Conservation (phyloP, 108 stramenopile genomes). For the Aurantiochytrium sp. region DNA sequence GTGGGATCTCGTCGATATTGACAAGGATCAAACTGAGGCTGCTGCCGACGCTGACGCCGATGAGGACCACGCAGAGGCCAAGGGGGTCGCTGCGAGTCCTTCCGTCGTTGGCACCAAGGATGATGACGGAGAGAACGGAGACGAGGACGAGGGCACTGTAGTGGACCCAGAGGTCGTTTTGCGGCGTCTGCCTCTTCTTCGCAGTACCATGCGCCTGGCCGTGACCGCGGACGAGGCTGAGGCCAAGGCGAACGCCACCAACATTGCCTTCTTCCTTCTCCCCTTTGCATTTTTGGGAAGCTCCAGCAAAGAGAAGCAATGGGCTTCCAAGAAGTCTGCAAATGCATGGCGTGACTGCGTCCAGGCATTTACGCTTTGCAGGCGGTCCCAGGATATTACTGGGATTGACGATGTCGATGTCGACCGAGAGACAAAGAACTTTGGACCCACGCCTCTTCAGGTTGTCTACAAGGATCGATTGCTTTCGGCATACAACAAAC, state of each 20-base stretch:
- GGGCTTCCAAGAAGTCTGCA: not conserved
- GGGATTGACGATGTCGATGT: constrained; percentile 11
- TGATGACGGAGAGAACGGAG: not conserved
- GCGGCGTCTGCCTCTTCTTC: not conserved
- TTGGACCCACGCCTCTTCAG: not conserved
- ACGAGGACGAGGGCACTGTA: not conserved
- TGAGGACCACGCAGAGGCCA: no score
- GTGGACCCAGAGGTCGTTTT: not conserved
- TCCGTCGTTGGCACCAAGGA: no score
- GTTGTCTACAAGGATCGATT: not conserved
- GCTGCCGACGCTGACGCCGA: no score
- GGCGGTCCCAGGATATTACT: not conserved
- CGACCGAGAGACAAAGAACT: not conserved
- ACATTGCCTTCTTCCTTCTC: not conserved
- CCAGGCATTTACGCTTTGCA: not conserved
- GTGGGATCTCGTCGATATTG: not conserved
- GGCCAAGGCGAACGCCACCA: not conserved
- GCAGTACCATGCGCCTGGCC: not conserved
- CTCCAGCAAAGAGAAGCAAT: not conserved
- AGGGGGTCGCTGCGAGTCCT: no score
- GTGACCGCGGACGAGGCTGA: not conserved
- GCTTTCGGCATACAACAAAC: not conserved
- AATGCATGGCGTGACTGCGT: not conserved
- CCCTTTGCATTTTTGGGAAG: not conserved
- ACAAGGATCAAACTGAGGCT: not conserved